Evolutionary conservation across 2,329 filamentous ascomycete species (phyloP).

Genomic region (Ceratocystis huliohia): DNA sequence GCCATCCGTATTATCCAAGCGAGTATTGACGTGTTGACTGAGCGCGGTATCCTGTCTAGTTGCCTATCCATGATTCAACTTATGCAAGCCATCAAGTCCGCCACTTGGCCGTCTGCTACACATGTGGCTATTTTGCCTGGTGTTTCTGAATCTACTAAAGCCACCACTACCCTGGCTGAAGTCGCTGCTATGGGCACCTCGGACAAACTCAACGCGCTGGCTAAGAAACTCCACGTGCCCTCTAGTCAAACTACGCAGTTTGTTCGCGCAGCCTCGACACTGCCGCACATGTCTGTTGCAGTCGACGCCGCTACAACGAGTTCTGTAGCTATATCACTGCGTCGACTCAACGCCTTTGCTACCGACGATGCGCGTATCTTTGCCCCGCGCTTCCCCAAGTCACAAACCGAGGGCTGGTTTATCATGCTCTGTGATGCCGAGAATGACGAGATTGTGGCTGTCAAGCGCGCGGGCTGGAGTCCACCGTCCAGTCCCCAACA

Average conservation of each 20-base stretch:
- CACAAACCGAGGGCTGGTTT: conserved; percentile 90
- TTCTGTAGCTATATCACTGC: conserved; percentile 50
- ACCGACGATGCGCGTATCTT: conserved; percentile 63
- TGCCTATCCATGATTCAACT: conserved; percentile 71
- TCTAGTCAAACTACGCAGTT: conserved; percentile 35
- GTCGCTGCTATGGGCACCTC: conserved; percentile 29
- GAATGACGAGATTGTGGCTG: conserved; percentile 64
- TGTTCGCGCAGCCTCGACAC: conserved; percentile 45
- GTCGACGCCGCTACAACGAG: conserved; percentile 30
- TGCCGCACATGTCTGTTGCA: conserved; percentile 56
- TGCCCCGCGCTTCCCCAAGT: conserved; percentile 82
- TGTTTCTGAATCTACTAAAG: conserved; percentile 36
- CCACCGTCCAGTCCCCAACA: conserved; percentile 21
- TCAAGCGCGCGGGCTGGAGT: conserved; percentile 75
- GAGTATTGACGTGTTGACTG: conserved; percentile 82
- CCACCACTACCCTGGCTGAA: conserved; percentile 32
- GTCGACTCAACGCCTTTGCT: conserved; percentile 51
- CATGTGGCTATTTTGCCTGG: conserved; percentile 70
- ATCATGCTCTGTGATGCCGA: conserved; percentile 57
- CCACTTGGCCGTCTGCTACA: conserved; percentile 76
- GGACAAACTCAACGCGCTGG: conserved; percentile 29
- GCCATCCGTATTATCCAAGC: conserved; percentile 95
- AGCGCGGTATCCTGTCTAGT: conserved; percentile 69
- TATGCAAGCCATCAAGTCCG: conserved; percentile 84
- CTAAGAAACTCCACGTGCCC: conserved; percentile 40